These are phyloP conservation scores for Apiospora arundinis DNA, from an alignment of 2,329 filamentous ascomycete genomes.

Conservation along the genomic window DNA sequence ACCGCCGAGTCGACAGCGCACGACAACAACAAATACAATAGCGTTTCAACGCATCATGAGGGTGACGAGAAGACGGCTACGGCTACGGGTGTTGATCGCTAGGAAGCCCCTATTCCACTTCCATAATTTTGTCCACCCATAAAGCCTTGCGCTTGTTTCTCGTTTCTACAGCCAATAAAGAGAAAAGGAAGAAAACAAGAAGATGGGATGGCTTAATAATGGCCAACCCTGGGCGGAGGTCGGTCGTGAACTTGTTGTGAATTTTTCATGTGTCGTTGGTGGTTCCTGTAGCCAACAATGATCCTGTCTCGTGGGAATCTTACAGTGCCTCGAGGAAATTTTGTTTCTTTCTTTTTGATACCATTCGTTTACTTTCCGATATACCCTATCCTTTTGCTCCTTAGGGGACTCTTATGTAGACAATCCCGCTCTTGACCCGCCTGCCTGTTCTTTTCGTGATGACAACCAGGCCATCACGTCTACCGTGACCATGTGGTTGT, in stretches of 20 bases:
- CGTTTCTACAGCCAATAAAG: neutral
- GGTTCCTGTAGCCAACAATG: too few species aligned
- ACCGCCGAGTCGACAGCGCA: neutral
- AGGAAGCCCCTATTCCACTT: neutral
- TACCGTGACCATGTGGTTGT: too few species aligned
- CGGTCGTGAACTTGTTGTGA: neutral
- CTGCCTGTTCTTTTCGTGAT: neutral
- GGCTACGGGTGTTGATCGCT: neutral
- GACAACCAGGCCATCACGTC: too few species aligned
- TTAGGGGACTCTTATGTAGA: neutral
- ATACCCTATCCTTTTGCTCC: conserved; percentile 14
- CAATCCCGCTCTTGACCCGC: neutral
- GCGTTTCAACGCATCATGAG: neutral
- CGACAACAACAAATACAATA: neutral
- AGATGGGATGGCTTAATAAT: too few species aligned
- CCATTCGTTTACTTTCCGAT: conserved; percentile 11
- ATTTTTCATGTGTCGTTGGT: neutral
- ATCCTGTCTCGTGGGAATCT: neutral
- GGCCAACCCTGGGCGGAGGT: neutral
- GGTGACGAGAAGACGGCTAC: neutral
- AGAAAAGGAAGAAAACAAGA: too few species aligned
- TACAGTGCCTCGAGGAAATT: neutral
- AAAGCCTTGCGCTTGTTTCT: neutral
- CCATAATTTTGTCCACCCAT: too few species aligned
- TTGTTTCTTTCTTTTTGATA: conserved; percentile 19